Evolutionary conservation across 495 filamentous ascomycete genomes (phyloP), one percentile per base, ranked within the genome.

Genomic region (Parathielavia hyrcaniae): DNA sequence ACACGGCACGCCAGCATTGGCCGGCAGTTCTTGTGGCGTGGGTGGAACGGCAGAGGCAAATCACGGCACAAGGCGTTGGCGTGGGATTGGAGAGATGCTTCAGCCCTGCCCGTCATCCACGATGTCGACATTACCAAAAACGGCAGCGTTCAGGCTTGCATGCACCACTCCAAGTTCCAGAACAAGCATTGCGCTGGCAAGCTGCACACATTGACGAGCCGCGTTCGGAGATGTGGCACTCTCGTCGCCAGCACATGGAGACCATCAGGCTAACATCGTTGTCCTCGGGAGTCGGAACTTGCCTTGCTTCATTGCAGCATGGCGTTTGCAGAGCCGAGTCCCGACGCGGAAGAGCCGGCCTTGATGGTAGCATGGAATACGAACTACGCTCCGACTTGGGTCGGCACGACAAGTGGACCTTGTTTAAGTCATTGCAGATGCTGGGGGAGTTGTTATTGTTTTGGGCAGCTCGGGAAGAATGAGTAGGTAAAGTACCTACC

Each of bases 171-270:
- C 22, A 41, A 3, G 11, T 7, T 8, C 52, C 34, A 20, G 36
- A 36, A 13, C 26, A 34, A 36, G 19, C 12, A 7, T n/a, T 19
- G n/a, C 14, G 5, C 26, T 2, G 4, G 32, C 11, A 20, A 51
- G 49, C 49, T 39, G 50, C 22, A 43, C 35, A 22, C 38, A 32
- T 17, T 43, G 50, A 44, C 38, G n/a, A 53, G 38, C 50, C 38
- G 23, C 9, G 22, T n/a, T 19, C 14, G 39, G 7, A 1, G 40
- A 30, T 43, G 40, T 8, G 40, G 14, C n/a, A 43, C 0, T n/a
- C 16, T n/a, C 16, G 17, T 30, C 6, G 26, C 26, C 26, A 30
- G 26, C 26, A 43, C 17, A 14, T 43, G 40, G 16, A 16, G n/a
- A 43, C 7, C 17, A 32, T 49, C 46, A n/a, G 46, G 26, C 22